These are phyloP conservation scores for Epichloe amarillans DNA, from an alignment of 2,329 filamentous ascomycete species.

Conservation along the genomic window DNA sequence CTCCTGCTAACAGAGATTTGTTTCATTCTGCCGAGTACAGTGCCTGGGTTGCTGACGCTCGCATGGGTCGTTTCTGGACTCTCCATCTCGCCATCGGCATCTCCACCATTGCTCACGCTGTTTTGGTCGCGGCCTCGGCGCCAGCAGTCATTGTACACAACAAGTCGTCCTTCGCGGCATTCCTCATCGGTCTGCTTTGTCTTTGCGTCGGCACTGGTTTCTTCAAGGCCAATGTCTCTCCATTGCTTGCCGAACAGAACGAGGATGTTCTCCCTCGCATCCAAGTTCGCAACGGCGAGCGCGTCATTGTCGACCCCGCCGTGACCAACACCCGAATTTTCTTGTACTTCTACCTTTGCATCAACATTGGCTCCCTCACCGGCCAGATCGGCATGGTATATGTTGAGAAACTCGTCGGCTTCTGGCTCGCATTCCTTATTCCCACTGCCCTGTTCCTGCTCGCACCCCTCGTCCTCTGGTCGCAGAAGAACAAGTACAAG, in stretches of 20 bases:
- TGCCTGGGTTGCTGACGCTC: conserved; percentile 51
- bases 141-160: conserved; percentile 46
- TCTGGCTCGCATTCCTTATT: conserved; percentile 58
- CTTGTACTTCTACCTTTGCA: conserved; percentile 43
- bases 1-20: background rate
- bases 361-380: conserved; percentile 49
- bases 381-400: conserved; percentile 53
- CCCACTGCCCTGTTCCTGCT: conserved; percentile 52
- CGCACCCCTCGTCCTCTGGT: conserved; percentile 47
- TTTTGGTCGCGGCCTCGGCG: conserved; percentile 52
- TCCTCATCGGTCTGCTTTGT: conserved; percentile 49
- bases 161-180: conserved; percentile 47
- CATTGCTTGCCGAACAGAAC: conserved; percentile 59
- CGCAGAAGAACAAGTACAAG: conserved; percentile 47
- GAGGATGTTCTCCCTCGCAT: conserved; percentile 44
- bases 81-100: conserved; percentile 55
- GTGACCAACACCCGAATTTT: conserved; percentile 57
- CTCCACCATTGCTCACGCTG: conserved; percentile 51
- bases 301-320: conserved; percentile 57
- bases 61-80: conserved; percentile 59
- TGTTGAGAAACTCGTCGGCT: conserved; percentile 62
- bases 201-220: conserved; percentile 57
- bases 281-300: conserved; percentile 43
- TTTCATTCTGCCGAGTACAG: conserved; percentile 11
- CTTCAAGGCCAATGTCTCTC: conserved; percentile 71